These are phyloP conservation scores for Rhizopus sp. DNA, from an alignment of 371 early-diverging fungal species.

Conservation along the genomic window DNA sequence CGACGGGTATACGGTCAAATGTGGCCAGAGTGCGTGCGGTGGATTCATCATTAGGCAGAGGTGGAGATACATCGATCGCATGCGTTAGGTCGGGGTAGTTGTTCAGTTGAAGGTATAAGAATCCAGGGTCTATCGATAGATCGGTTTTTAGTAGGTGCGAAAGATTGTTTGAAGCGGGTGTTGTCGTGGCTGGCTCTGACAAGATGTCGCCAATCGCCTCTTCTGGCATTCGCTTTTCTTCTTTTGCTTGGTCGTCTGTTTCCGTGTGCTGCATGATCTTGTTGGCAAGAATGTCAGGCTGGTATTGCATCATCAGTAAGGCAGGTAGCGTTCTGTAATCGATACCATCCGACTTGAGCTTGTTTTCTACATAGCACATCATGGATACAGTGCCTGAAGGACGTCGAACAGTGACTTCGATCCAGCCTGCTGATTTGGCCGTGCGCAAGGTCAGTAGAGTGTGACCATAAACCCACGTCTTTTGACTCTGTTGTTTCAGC, in stretches of 20 bases:
- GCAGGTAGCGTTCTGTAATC: slow-evolving; percentile 61
- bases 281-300: slow-evolving; percentile 40
- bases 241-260: not conserved
- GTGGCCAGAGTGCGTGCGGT: slow-evolving; percentile 75
- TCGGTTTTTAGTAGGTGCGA: slow-evolving; percentile 44
- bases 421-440: slow-evolving; percentile 69
- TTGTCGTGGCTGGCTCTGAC: slow-evolving; percentile 5
- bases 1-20: slow-evolving; percentile 86
- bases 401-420: slow-evolving; percentile 81
- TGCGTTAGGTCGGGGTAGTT: slow-evolving; percentile 73
- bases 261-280: slow-evolving; percentile 13
- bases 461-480: slow-evolving; percentile 85
- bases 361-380: slow-evolving; percentile 76
- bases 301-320: slow-evolving; percentile 63
- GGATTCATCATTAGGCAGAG: slow-evolving; percentile 78
- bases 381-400: slow-evolving; percentile 81
- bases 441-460: slow-evolving; percentile 77
- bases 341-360: slow-evolving; percentile 57
- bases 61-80: slow-evolving; percentile 57
- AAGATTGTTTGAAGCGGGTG: not conserved
- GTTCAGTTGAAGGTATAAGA: slow-evolving; percentile 63
- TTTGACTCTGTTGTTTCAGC: slow-evolving; percentile 39
- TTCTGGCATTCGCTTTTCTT: slow-evolving; percentile 3
- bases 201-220: slow-evolving; percentile 4
- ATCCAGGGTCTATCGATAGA: slow-evolving; percentile 62